phyloP scores from a whole-genome alignment of 345 rosid genomes.

The Geranium rotundifolium region DNA sequence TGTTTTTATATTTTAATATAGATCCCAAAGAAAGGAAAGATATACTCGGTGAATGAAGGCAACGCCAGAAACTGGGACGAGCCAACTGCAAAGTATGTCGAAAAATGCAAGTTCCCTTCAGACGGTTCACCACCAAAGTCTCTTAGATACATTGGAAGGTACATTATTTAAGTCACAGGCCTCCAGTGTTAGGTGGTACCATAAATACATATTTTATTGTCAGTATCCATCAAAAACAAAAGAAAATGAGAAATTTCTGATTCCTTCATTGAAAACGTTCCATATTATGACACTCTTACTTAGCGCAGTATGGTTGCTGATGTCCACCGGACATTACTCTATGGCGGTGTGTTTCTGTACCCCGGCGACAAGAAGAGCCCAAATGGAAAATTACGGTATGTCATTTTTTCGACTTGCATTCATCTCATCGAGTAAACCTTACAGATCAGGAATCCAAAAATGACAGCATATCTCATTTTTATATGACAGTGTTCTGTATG shows the following conservation, averaged over 20 bases:
- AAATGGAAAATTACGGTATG: conserved; percentile 86
- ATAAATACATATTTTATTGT: neutral
- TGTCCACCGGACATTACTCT: conserved; percentile 91
- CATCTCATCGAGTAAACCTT: no score
- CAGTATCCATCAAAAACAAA: neutral
- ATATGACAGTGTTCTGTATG: conserved; percentile 64
- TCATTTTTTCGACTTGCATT: neutral
- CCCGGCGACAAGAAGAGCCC: conserved; percentile 96
- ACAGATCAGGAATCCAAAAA: no score
- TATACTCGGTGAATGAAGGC: conserved; percentile 97
- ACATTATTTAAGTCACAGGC: conserved; percentile 2
- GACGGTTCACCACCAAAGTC: conserved; percentile 88
- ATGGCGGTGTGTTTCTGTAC: conserved; percentile 93
- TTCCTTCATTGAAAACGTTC: neutral
- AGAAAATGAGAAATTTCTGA: no score
- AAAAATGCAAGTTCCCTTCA: conserved; percentile 85
- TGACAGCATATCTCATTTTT: neutral
- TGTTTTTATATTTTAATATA: conserved; percentile 12
- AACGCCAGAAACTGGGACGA: conserved; percentile 95
- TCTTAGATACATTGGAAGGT: conserved; percentile 94
- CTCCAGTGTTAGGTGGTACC: neutral
- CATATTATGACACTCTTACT: neutral
- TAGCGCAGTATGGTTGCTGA: conserved; percentile 87
- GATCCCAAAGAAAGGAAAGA: conserved; percentile 93
- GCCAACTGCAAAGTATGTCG: conserved; percentile 89